phyloP scores from a whole-genome alignment of 768 basidiomycete genomes.

The Dioszegia crocea region DNA sequence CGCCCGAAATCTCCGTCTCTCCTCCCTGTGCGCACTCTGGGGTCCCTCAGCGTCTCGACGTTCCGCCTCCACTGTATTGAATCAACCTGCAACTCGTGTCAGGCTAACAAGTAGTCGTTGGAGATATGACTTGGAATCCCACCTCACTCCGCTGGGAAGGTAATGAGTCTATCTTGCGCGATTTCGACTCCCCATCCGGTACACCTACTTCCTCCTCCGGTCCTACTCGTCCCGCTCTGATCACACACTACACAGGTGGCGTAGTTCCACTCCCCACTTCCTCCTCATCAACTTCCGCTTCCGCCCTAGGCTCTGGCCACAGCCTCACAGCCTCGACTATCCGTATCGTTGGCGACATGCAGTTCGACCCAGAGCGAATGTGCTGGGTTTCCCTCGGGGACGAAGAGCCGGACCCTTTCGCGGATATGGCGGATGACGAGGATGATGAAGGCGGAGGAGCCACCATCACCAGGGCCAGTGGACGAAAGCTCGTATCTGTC shows the following conservation, averaged over 20 bases:
- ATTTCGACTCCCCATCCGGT: constrained; percentile 70
- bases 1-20: no score
- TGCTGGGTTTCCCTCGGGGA: constrained; percentile 81
- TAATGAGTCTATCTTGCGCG: constrained; percentile 83
- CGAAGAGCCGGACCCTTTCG: constrained; percentile 93
- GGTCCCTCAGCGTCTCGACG: no score
- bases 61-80: no score
- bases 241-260: constrained; percentile 78
- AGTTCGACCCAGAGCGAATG: constrained; percentile 91
- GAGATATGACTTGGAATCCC: constrained; percentile 98
- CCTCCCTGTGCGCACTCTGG: no score
- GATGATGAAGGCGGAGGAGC: constrained; percentile 57
- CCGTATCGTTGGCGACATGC: constrained; percentile 94
- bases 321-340: constrained; percentile 49
- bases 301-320: constrained; percentile 1
- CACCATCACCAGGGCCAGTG: constrained; percentile 6
- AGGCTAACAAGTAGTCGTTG: constrained; percentile 62
- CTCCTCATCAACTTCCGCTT: background rate
- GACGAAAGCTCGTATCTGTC: constrained; percentile 7
- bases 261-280: constrained; percentile 6
- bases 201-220: constrained; percentile 57
- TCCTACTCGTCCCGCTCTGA: constrained; percentile 79
- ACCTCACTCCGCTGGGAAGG: constrained; percentile 88
- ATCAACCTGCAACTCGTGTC: no score
- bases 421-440: constrained; percentile 85